Evolutionary conservation across 2,329 filamentous ascomycete species (phyloP).

Genomic region (Westerdykella ornata): DNA sequence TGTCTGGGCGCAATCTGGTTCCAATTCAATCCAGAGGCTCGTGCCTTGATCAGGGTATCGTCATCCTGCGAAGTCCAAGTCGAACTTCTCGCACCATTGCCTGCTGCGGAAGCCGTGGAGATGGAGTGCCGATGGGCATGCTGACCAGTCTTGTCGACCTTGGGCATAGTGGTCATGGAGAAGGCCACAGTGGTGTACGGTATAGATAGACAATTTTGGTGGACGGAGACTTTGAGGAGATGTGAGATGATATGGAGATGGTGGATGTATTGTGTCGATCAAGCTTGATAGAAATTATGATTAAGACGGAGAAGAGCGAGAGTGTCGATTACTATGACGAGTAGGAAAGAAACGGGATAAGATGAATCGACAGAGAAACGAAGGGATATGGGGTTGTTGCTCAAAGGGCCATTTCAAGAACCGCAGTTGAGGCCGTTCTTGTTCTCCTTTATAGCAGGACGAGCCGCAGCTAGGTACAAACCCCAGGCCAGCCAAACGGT

Average conservation of each 20-base stretch:
- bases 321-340: not conserved
- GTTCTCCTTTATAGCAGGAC: slow-evolving; percentile 27
- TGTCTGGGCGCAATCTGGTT: slow-evolving; percentile 67
- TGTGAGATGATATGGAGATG: no score
- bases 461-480: slow-evolving; percentile 22
- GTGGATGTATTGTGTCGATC: not conserved
- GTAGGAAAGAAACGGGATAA: slow-evolving; percentile 1
- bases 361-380: slow-evolving; percentile 1
- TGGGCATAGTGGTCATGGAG: slow-evolving; percentile 41
- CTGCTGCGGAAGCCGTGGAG: slow-evolving; percentile 27
- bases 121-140: slow-evolving; percentile 26
- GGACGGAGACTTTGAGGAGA: not conserved
- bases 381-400: not conserved
- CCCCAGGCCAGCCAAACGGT: slow-evolving; percentile 16
- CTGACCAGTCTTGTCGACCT: slow-evolving; percentile 33
- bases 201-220: not conserved
- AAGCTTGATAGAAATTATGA: not conserved
- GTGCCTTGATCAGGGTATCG: slow-evolving; percentile 62
- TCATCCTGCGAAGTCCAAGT: slow-evolving; percentile 70
- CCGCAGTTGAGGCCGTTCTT: slow-evolving; percentile 9
- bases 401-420: slow-evolving; percentile 15
- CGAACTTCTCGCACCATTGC: slow-evolving; percentile 33
- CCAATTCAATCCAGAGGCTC: slow-evolving; percentile 75
- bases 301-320: slow-evolving; percentile 1
- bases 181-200: slow-evolving; percentile 1